A percentile compares a stretch with the other conserved stretches of the same genome.
Evolutionary conservation across 2,329 filamentous ascomycete genomes (phyloP).

Genomic region (Leptographium galeiforme): DNA sequence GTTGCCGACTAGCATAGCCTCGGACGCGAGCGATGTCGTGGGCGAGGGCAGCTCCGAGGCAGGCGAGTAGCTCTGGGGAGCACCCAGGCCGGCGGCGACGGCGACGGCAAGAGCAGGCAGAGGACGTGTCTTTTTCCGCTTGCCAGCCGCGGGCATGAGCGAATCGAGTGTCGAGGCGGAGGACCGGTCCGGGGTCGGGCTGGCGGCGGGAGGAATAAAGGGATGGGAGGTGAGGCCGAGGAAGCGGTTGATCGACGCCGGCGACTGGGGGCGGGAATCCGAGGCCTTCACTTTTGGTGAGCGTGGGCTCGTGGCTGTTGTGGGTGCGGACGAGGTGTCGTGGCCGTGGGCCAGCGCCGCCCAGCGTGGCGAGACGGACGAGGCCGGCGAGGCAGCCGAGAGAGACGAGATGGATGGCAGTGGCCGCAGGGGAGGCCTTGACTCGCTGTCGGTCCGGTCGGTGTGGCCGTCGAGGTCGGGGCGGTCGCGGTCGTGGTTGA

Average conservation of each 20-base stretch:
- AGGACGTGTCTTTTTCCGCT: constrained; percentile 4
- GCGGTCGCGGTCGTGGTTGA: neutral
- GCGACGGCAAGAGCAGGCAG: neutral
- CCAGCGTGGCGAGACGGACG: constrained; percentile 28
- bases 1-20: constrained; percentile 33
- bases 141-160: constrained; percentile 7
- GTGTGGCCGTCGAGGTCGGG: neutral
- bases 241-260: constrained; percentile 16
- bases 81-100: neutral
- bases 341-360: constrained; percentile 24
- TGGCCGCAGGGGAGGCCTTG: constrained; percentile 1
- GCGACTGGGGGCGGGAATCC: constrained; percentile 7
- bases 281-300: constrained; percentile 3
- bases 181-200: constrained; percentile 1
- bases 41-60: constrained; percentile 3
- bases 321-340: constrained; percentile 1
- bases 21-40: constrained; percentile 4
- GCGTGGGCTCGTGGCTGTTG: constrained; percentile 9
- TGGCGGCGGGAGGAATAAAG: neutral
- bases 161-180: constrained; percentile 6
- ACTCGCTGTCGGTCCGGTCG: neutral
- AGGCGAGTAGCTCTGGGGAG: neutral
- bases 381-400: constrained; percentile 16
- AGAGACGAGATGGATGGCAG: constrained; percentile 14
- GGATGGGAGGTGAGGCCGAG: constrained; percentile 20